Evolutionary conservation across 108 stramenopile species (phyloP), one percentile per base, ranked within the genome.

Genomic region (Seminavis robusta): DNA sequence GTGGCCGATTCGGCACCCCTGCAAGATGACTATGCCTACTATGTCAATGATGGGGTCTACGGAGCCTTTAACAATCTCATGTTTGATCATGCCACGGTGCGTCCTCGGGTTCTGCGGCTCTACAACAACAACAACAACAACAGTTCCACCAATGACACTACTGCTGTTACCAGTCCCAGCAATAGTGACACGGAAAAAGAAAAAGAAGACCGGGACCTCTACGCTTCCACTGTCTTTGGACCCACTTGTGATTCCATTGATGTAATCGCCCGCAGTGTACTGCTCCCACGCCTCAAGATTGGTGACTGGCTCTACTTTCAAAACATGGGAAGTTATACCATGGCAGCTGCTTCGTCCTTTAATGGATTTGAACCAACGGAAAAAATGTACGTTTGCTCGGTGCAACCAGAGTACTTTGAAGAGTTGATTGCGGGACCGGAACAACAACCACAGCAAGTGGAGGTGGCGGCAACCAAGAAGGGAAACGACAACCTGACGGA

Each of bases 281-380:
- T 86, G 41, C 73, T 92, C 6, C 92, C 86, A 11, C 70, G 74
- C 47, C 69, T 94, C 62, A 63, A 65, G 29, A 69, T 91, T 17
- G 94, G 94, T 1, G 94, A 95, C 56, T 95, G 88, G 85, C 53
- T 97, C 59, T 92, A 90, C 66, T 94, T 94, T 52, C 69, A 92
- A 15, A 77, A 86, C 81, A 92, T 92, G 92, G 95, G 95, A 27
- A 94, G 94, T 11, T 97, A 97, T 73, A 95, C 94, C 43, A 77
- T 73, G 52, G 88, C 94, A 5, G 88, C 89, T 24, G 84, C 90
- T 1, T 68, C 59, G 32, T 54, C 65, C 36, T 94, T 92, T 73
- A 91, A 90, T 56, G 94, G 94, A 15, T 95, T 92, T 44, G 46
- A 61, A 21, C 79, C 81, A 41, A 86, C 69, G 9, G 79, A 83